Evolutionary conservation across 2,329 filamentous ascomycete species (phyloP), one percentile per base, ranked within the genome.

Genomic region (Leptodontidium sp.): DNA sequence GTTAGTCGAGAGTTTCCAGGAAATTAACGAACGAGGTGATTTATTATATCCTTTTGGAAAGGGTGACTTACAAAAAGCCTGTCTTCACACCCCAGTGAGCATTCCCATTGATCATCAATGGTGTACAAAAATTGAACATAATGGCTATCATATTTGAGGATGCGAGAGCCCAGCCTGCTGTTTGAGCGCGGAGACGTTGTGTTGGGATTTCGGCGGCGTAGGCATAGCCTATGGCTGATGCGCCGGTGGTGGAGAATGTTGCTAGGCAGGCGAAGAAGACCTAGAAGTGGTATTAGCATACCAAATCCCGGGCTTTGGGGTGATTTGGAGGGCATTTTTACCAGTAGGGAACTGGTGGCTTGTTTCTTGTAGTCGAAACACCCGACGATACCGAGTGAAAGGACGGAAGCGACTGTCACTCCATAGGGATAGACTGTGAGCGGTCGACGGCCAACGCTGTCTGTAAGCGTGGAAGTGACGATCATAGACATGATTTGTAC

Each of bases 81-180:
- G 82, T 83, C 70, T 81, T 82, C 1, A 83, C 79, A 6, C 82
- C 81, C 81, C 82, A 84, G n/a, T 79, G 69, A 0, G 70, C 65
- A 0, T 68, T 68, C 0, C 78, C 80, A 52, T 83, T 82, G 64
- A 83, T 82, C 82, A 83, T 83, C 9, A 82, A 61, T 1, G 82
- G 82, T 0, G 81, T 83, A 65, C 78, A 81, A 73, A 83, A 83
- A 64, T 79, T 82, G 64, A 83, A 82, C 79, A 83, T 81, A 68
- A 82, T 81, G 12, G 77, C 79, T 12, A 83, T 73, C 35, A 79
- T 61, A 61, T 83, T 83, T 0, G 81, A 82, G 4, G 74, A 73
- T 0, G 81, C 81, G 0, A 83, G 76, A 12, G 79, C 77, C 78
- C 78, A 82, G 1, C 75, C 80, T 0, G 80, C 79, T 4, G 81